phyloP scores from a whole-genome alignment of 1,284 basidiomycete genomes.

The Pseudozyma flocculosa region DNA sequence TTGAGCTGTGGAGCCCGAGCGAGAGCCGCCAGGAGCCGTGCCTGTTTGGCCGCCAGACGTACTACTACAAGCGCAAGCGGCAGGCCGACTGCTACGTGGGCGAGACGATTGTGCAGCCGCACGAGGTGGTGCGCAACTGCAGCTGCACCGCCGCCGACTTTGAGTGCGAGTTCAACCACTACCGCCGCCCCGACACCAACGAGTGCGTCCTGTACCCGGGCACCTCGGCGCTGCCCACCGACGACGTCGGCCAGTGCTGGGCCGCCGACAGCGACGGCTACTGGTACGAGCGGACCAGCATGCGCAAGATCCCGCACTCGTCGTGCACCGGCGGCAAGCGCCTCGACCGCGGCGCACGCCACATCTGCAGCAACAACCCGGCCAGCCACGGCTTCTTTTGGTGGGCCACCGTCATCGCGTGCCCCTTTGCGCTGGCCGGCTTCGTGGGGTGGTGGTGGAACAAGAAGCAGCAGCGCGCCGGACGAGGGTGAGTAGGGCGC shows the following conservation, averaged over 20 bases:
- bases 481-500: neutral
- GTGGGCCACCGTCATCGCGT: constrained; percentile 49
- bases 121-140: constrained; percentile 40
- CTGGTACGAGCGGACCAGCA: constrained; percentile 54
- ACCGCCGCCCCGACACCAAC: constrained; percentile 33
- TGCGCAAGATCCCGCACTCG: constrained; percentile 52
- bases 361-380: constrained; percentile 40
- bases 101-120: constrained; percentile 41
- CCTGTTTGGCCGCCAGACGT: constrained; percentile 53
- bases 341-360: constrained; percentile 46
- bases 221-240: constrained; percentile 20
- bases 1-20: constrained; percentile 56
- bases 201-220: constrained; percentile 50
- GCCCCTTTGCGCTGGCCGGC: constrained; percentile 33
- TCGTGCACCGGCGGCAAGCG: constrained; percentile 46
- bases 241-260: constrained; percentile 43
- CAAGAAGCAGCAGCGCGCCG: constrained; percentile 64
- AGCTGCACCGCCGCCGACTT: constrained; percentile 52
- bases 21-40: constrained; percentile 52
- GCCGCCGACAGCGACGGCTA: constrained; percentile 40
- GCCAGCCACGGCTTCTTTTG: constrained; percentile 46
- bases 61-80: constrained; percentile 53
- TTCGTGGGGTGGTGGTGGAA: constrained; percentile 55
- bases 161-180: constrained; percentile 58
- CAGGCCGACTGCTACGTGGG: constrained; percentile 54